Conservation (phyloP, 306 rosid species). For the Dalbergia cultrata region DNA sequence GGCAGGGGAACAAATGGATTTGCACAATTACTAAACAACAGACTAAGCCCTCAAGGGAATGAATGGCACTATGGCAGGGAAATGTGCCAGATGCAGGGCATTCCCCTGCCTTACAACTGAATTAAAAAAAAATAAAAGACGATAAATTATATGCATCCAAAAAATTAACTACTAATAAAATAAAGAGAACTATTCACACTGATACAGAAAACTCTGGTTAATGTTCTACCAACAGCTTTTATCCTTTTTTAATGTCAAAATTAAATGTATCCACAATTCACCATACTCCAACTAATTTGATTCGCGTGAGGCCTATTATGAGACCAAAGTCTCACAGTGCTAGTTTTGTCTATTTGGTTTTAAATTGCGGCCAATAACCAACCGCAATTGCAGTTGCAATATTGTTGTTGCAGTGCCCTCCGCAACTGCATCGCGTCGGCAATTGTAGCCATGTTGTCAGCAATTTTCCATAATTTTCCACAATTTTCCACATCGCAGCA, state of each 20-base stretch:
- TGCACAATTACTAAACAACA: slow-evolving; percentile 9
- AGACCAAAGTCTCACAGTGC: background rate
- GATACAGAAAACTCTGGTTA: background rate
- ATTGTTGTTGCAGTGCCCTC: too few relatives aligned
- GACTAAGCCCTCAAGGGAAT: background rate
- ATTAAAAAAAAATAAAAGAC: slow-evolving; percentile 12
- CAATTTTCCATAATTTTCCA: too few relatives aligned
- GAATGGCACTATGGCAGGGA: background rate
- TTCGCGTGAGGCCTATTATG: too few relatives aligned
- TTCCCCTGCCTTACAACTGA: background rate
- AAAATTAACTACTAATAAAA: background rate
- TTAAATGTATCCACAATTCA: too few relatives aligned
- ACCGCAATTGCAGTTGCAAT: too few relatives aligned
- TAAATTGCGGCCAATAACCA: too few relatives aligned
- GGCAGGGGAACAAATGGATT: background rate
- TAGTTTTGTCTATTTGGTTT: background rate
- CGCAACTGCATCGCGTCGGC: too few relatives aligned
- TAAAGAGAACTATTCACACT: background rate
- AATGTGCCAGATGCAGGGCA: background rate
- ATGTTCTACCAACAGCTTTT: background rate
- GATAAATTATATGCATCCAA: background rate
- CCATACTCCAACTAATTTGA: background rate
- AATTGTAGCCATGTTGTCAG: too few relatives aligned
- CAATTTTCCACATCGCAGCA: too few relatives aligned
- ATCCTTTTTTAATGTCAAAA: background rate